Evolutionary conservation across 2,329 filamentous ascomycete species (phyloP).

Genomic region (Fusarium newnesense): DNA sequence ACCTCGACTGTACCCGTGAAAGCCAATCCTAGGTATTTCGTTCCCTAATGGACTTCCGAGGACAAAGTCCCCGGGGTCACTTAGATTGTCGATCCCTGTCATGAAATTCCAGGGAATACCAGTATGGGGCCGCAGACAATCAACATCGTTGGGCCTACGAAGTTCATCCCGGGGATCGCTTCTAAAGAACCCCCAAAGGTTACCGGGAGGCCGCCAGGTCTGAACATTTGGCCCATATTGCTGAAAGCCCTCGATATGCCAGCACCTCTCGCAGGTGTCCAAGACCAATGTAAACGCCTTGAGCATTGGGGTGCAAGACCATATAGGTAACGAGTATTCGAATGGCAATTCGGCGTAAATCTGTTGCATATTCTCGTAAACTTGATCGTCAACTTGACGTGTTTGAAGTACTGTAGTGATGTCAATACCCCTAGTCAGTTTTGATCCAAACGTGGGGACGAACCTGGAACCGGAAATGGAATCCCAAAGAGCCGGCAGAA

Average conservation of each 20-base stretch:
- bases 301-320: neutral
- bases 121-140: neutral
- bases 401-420: neutral
- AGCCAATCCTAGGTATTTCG: fast-evolving
- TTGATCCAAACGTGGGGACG: neutral
- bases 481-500: neutral
- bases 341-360: fast-evolving
- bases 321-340: neutral
- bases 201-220: neutral
- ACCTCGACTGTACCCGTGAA: neutral
- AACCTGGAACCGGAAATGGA: neutral
- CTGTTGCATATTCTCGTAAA: neutral
- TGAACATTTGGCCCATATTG: neutral
- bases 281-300: neutral
- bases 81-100: neutral
- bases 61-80: neutral
- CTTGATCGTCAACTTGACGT: too few relatives aligned
- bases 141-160: too few relatives aligned
- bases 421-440: neutral
- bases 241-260: neutral
- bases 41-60: fast-evolving
- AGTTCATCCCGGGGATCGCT: neutral
- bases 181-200: neutral
- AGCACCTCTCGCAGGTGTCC: fast-evolving
- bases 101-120: neutral